Conservation (phyloP, 352 stramenopile genomes). For the Pythium brachiatum region DNA sequence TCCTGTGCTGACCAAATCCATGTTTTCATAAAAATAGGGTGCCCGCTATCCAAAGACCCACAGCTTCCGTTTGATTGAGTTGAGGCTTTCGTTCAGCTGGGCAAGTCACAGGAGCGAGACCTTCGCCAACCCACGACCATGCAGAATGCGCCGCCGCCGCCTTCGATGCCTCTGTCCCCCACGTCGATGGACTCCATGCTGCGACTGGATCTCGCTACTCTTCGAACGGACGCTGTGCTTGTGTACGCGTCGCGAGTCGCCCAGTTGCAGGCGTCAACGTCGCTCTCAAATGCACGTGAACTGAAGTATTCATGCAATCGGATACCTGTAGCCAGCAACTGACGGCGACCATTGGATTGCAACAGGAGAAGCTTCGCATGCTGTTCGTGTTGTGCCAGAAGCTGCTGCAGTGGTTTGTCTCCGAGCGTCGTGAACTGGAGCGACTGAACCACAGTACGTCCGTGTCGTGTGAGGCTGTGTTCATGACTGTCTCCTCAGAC, state of each 20-base stretch:
- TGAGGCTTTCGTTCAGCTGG: background rate
- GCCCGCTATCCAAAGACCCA: background rate
- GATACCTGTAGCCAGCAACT: too few relatives aligned
- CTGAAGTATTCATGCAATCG: background rate
- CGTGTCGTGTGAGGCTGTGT: background rate
- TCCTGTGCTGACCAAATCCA: slow-evolving; percentile 16
- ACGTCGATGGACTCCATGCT: slow-evolving; percentile 31
- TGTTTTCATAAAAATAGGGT: slow-evolving; percentile 18
- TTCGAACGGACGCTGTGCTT: slow-evolving; percentile 27
- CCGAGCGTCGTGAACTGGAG: slow-evolving; percentile 28
- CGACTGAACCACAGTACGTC: slow-evolving; percentile 28
- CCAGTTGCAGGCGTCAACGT: slow-evolving; percentile 14
- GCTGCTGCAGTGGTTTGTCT: slow-evolving; percentile 31
- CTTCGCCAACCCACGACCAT: too few relatives aligned
- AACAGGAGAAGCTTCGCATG: slow-evolving; percentile 38
- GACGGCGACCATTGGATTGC: background rate
- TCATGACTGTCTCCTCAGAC: background rate
- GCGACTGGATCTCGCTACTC: slow-evolving; percentile 28
- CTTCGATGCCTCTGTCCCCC: slow-evolving; percentile 1
- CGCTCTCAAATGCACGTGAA: slow-evolving; percentile 23
- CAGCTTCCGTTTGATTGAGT: slow-evolving; percentile 1
- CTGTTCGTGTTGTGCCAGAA: slow-evolving; percentile 41
- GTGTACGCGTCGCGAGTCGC: slow-evolving; percentile 31
- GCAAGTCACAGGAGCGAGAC: too few relatives aligned
- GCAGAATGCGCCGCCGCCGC: background rate